phyloP scores from a whole-genome alignment of 352 stramenopile species.

The Plasmopara halstedii region DNA sequence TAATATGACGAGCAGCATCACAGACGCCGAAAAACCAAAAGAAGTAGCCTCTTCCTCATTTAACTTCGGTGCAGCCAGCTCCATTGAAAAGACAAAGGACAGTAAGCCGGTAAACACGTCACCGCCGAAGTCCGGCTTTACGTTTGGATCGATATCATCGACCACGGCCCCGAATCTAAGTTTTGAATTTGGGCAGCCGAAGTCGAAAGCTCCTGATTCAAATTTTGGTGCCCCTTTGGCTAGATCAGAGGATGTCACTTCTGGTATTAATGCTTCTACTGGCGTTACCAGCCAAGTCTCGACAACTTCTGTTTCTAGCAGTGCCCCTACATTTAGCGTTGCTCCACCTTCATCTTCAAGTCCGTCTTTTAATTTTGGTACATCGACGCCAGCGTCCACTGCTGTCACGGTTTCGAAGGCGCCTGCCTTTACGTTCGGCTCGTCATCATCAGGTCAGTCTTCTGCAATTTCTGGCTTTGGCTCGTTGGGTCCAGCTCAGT shows the following conservation, averaged over 20 bases:
- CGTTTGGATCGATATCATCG: conserved; percentile 32
- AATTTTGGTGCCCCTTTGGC: no score
- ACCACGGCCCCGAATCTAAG: conserved; percentile 12
- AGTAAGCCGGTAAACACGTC: conserved; percentile 9
- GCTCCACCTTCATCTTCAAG: conserved; percentile 9
- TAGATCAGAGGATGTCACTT: no score
- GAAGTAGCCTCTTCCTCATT: conserved; percentile 9
- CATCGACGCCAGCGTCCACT: conserved; percentile 3
- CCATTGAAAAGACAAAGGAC: conserved; percentile 13
- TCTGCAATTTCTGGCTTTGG: conserved; percentile 22
- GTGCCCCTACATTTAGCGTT: conserved; percentile 22
- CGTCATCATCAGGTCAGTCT: conserved; percentile 13
- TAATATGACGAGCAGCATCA: conserved; percentile 5
- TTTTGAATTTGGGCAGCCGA: conserved; percentile 18
- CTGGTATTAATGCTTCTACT: conserved; percentile 12
- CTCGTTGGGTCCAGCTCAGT: conserved; percentile 17
- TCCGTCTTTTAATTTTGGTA: conserved; percentile 14
- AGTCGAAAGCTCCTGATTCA: conserved; percentile 15
- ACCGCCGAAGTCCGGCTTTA: conserved; percentile 26
- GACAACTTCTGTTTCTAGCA: conserved; percentile 5
- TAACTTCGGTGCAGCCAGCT: conserved; percentile 9
- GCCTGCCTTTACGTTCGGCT: conserved; percentile 37
- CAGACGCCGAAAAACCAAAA: conserved; percentile 16
- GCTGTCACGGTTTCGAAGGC: conserved; percentile 9
- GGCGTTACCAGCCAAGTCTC: conserved; percentile 15